phyloP scores from a whole-genome alignment of 108 stramenopile genomes.

The Nitzschia sp. region DNA sequence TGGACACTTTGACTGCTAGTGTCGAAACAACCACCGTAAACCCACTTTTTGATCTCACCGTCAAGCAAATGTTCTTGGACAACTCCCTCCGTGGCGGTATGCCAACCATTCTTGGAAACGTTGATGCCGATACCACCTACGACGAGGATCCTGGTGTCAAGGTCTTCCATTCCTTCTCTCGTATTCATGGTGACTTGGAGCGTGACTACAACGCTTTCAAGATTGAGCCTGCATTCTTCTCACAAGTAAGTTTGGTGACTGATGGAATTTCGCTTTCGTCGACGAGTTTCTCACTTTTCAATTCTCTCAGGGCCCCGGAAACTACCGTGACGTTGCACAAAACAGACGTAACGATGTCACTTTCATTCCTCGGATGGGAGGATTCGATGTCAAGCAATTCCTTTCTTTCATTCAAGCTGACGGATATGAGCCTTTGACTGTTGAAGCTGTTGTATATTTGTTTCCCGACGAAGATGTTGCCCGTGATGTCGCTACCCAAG shows the following conservation, averaged over 20 bases:
- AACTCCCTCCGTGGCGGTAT: conserved; percentile 95
- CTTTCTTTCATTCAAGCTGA: conserved; percentile 93
- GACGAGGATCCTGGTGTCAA: conserved; percentile 83
- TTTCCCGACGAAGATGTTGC: conserved; percentile 61
- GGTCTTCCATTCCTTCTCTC: conserved; percentile 90
- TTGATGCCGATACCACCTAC: conserved; percentile 62
- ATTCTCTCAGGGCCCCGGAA: conserved; percentile 78
- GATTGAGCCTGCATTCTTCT: conserved; percentile 88
- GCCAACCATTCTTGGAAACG: conserved; percentile 85
- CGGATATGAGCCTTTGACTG: conserved; percentile 95
- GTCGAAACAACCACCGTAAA: conserved; percentile 88
- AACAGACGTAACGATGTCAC: conserved; percentile 93
- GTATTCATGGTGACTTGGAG: conserved; percentile 97
- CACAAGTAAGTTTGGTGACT: conserved; percentile 43
- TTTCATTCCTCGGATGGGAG: conserved; percentile 82
- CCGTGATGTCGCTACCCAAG: conserved; percentile 49
- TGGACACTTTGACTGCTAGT: conserved; percentile 76
- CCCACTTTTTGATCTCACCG: conserved; percentile 86
- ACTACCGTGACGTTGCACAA: conserved; percentile 96
- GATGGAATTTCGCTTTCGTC: background rate
- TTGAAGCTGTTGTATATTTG: conserved; percentile 81
- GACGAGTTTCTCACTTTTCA: background rate
- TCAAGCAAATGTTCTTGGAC: conserved; percentile 93
- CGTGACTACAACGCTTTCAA: conserved; percentile 96
- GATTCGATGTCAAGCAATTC: conserved; percentile 87